Conservation (phyloP, 163 green algal genomes). For the Scenedesmus sp. region DNA sequence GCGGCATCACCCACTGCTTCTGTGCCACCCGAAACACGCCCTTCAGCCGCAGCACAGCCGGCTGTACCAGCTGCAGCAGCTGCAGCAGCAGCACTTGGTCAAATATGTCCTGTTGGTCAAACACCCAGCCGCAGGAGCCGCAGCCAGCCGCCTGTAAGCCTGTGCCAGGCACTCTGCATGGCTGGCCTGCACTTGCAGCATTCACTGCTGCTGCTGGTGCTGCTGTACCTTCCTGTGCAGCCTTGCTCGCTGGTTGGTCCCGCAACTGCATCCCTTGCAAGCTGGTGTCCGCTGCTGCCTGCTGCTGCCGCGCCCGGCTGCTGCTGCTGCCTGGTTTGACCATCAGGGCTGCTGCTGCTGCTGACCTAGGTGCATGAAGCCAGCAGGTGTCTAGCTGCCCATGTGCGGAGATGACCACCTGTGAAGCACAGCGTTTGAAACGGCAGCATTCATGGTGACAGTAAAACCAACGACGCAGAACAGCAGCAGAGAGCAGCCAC, state of each 20-base stretch:
- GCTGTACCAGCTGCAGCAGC: constrained; percentile 25
- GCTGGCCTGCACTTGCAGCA: background rate
- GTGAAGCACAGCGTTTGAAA: background rate
- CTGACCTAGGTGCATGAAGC: background rate
- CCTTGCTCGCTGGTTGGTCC: background rate
- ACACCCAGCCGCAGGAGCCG: constrained; percentile 44
- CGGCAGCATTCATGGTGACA: background rate
- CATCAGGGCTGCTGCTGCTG: background rate
- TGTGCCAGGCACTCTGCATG: background rate
- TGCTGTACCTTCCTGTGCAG: background rate
- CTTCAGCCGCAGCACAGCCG: background rate
- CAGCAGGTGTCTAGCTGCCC: constrained; percentile 18
- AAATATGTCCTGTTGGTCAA: constrained; percentile 39
- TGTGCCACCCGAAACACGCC: constrained; percentile 10
- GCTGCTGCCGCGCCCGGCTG: constrained; percentile 11
- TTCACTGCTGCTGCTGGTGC: background rate
- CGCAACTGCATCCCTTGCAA: background rate
- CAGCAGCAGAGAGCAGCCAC: background rate
- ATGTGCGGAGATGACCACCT: background rate
- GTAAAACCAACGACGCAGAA: background rate
- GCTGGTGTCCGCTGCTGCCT: background rate
- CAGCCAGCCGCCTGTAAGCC: constrained; percentile 45
- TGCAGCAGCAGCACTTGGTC: background rate
- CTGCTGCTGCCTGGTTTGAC: background rate
- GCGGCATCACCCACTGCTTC: constrained; percentile 47